Conservation (phyloP, 129 eudicot genomes). For the Heracleum sosnowskyi region DNA sequence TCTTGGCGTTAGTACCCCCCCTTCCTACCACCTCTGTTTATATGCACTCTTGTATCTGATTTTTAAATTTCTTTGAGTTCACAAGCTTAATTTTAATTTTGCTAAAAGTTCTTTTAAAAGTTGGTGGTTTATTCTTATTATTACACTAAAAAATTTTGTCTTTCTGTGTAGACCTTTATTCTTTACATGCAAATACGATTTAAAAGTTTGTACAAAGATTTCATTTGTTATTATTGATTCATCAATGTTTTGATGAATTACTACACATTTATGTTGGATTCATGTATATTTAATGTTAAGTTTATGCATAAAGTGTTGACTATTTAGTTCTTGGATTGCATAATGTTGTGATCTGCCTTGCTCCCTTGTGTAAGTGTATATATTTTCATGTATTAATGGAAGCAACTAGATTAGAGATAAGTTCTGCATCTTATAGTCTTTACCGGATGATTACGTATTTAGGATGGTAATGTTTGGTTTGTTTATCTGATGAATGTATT, state of each 20-base stretch:
- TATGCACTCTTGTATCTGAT: background rate
- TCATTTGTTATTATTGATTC: background rate
- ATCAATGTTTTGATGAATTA: background rate
- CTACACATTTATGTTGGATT: background rate
- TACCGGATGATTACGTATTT: no score
- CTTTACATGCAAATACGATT: background rate
- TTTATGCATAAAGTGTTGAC: background rate
- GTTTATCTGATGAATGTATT: background rate
- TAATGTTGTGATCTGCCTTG: background rate
- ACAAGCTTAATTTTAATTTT: background rate
- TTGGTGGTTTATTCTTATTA: background rate
- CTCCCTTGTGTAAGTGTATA: no score
- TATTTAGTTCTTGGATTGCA: background rate
- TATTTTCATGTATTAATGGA: no score
- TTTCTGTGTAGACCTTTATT: background rate
- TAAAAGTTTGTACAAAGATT: background rate
- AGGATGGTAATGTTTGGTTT: background rate
- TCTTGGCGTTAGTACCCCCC: slow-evolving; percentile 59
- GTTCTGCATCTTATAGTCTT: no score
- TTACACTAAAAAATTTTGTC: background rate
- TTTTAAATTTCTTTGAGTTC: background rate
- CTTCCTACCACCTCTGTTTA: background rate
- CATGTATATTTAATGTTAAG: background rate
- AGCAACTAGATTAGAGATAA: no score
- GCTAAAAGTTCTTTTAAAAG: background rate